Conservation (phyloP, 805 yeast genomes). For the Myxozyma mucilagina region DNA sequence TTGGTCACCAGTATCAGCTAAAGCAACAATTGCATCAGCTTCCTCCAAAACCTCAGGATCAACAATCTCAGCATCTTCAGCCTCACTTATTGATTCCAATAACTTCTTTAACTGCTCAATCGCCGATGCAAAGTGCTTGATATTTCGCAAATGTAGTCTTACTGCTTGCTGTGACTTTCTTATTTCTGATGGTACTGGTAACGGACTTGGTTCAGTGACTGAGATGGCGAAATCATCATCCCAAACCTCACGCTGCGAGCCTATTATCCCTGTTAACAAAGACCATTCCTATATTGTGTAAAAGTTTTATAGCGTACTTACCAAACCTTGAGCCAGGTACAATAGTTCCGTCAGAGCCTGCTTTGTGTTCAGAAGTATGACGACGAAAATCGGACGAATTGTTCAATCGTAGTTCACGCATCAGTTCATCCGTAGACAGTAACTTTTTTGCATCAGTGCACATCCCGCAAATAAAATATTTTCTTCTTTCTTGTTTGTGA, state of each 20-base stretch:
- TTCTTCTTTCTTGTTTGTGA: too few species aligned
- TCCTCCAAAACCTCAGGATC: conserved; percentile 15
- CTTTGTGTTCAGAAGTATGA: too few species aligned
- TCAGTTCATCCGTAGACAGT: too few species aligned
- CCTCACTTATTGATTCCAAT: not conserved
- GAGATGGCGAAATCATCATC: conserved; percentile 28
- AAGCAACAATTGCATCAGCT: conserved; percentile 23
- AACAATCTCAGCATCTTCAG: not conserved
- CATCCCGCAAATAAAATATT: too few species aligned
- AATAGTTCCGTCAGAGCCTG: too few species aligned
- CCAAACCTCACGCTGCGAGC: conserved; percentile 21
- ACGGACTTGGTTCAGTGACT: not conserved
- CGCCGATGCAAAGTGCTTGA: conserved; percentile 20
- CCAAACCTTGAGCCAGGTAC: too few species aligned
- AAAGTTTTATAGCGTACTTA: not conserved
- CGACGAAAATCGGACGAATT: too few species aligned
- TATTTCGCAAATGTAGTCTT: conserved; percentile 14
- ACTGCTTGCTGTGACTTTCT: conserved; percentile 14
- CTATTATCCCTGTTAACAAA: not conserved
- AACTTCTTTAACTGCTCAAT: conserved; percentile 8
- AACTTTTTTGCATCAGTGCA: too few species aligned
- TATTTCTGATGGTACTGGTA: conserved; percentile 18
- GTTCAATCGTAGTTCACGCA: too few species aligned
- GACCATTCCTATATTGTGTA: not conserved
- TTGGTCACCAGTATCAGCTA: conserved; percentile 22